A percentile compares a stretch with the other conserved stretches of the same genome.
Conservation (phyloP, 1,139 yeast genomes). For the Scheffersomyces segobiensis region DNA sequence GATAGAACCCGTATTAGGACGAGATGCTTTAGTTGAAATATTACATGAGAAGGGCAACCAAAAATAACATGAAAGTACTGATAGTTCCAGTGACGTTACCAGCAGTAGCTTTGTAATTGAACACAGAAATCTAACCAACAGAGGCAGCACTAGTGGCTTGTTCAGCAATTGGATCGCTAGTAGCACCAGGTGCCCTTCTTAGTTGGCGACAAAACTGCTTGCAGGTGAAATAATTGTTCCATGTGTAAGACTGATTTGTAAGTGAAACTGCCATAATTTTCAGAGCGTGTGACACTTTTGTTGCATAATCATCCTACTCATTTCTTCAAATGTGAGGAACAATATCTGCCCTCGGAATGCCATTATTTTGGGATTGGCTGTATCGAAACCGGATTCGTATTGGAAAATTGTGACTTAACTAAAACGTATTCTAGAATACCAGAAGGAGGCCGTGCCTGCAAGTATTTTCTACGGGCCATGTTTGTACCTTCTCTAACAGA, state of each 20-base stretch:
- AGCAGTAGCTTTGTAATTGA: background rate
- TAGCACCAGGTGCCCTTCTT: background rate
- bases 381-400: background rate
- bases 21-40: background rate
- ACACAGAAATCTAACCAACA: background rate
- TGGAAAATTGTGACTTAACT: background rate
- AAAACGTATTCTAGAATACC: background rate
- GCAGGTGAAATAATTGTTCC: too few relatives aligned
- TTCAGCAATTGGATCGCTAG: background rate
- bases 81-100: background rate
- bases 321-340: too few relatives aligned
- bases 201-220: too few relatives aligned
- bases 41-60: background rate
- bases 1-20: background rate
- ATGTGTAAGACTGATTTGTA: too few relatives aligned
- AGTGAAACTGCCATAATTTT: too few relatives aligned
- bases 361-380: background rate
- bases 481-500: background rate
- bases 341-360: too few relatives aligned
- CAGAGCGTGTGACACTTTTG: too few relatives aligned
- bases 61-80: background rate
- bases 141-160: background rate
- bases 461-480: background rate
- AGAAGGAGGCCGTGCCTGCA: background rate
- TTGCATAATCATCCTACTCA: too few relatives aligned